These are phyloP conservation scores for Fusarium veterinarium DNA, from an alignment of 2,329 filamentous ascomycete genomes.

Conservation along the genomic window DNA sequence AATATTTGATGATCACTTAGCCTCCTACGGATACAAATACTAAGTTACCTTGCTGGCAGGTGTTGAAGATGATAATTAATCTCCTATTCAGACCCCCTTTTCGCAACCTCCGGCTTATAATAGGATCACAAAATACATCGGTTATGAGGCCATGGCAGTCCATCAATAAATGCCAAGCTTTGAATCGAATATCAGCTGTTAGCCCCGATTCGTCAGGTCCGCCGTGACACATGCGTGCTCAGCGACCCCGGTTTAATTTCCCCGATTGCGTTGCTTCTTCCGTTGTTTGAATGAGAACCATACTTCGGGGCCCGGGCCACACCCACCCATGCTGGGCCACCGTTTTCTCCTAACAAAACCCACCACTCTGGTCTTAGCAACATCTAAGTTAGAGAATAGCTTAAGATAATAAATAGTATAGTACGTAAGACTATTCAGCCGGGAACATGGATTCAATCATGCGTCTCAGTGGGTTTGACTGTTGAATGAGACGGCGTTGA, in stretches of 20 bases:
- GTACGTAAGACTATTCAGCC: slow-evolving; percentile 6
- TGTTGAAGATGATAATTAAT: not conserved
- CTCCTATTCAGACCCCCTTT: not conserved
- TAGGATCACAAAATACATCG: too few relatives aligned
- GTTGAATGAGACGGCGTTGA: slow-evolving; percentile 9
- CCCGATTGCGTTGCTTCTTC: slow-evolving; percentile 35
- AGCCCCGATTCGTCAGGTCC: slow-evolving; percentile 30
- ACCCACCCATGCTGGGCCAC: slow-evolving; percentile 13
- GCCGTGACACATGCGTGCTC: slow-evolving; percentile 17
- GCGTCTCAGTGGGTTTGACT: slow-evolving; percentile 10
- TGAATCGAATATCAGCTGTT: slow-evolving; percentile 26
- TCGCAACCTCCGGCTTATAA: not conserved
- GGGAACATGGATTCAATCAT: slow-evolving; percentile 27
- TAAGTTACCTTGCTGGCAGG: not conserved
- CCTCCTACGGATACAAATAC: not conserved
- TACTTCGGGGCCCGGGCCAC: slow-evolving; percentile 4
- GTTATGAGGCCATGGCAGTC: not conserved
- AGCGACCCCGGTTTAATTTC: slow-evolving; percentile 31
- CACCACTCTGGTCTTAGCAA: slow-evolving; percentile 13
- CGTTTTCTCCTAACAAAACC: slow-evolving; percentile 28
- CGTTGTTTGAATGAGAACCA: slow-evolving; percentile 15
- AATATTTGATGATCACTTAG: not conserved
- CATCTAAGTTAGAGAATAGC: slow-evolving; percentile 4
- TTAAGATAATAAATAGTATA: slow-evolving; percentile 11
- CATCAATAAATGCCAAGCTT: slow-evolving; percentile 22